phyloP scores from a whole-genome alignment of 2,329 filamentous ascomycete genomes.

The Colletotrichum tofieldiae region DNA sequence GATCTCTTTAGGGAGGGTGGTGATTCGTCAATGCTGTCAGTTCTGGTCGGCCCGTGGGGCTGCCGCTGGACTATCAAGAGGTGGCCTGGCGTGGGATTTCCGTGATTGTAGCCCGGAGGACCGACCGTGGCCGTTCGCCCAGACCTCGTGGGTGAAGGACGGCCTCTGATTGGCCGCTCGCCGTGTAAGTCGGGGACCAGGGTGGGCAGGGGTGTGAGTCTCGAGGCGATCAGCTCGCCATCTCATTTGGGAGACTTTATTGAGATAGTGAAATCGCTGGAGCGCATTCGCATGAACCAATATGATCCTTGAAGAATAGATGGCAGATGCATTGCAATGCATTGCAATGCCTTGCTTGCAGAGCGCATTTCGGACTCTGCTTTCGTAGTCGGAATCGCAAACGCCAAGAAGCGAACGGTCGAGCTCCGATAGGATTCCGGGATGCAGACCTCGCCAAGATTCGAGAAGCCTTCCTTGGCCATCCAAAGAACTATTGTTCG shows the following conservation, averaged over 20 bases:
- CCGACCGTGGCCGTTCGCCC: constrained; percentile 13
- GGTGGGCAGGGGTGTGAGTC: constrained; percentile 14
- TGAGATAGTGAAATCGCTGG: constrained; percentile 7
- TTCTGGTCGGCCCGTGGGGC: constrained; percentile 27
- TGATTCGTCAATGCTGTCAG: constrained; percentile 26
- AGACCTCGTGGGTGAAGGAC: constrained; percentile 36
- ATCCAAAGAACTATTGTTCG: not conserved
- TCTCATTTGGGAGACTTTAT: constrained; percentile 24
- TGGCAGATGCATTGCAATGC: not conserved
- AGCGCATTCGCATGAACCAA: constrained; percentile 8
- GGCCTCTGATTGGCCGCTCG: constrained; percentile 27
- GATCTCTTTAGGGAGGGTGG: not conserved
- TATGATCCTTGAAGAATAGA: constrained; percentile 5
- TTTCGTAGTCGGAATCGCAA: not conserved
- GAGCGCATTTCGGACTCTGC: not conserved
- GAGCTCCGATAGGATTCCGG: constrained; percentile 17
- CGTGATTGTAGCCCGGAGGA: constrained; percentile 13
- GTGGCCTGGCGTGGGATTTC: constrained; percentile 8
- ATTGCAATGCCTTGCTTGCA: not conserved
- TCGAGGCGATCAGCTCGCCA: constrained; percentile 3
- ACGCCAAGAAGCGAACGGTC: constrained; percentile 17
- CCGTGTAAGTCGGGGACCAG: constrained; percentile 21
- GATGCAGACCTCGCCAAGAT: constrained; percentile 14
- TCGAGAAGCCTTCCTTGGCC: constrained; percentile 34
- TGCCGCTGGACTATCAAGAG: constrained; percentile 10